Base-by-base conservation (phyloP, 2,329 filamentous ascomycete genomes). In the Phialocephala sp. region DNA sequence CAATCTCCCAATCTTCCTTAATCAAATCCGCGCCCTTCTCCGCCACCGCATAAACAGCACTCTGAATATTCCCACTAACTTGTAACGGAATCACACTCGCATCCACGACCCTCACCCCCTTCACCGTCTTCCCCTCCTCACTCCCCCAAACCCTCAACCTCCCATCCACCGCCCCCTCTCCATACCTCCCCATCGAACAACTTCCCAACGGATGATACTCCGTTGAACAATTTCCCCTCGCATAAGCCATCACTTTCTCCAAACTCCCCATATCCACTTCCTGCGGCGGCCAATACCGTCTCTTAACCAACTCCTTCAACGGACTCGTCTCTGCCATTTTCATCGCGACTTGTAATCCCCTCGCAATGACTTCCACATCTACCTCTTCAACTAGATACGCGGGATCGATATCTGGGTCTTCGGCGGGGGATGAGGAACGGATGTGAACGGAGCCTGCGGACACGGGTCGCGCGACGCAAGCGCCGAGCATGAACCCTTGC, bases 201-300 rank as follows among this genome's bases (percentile, higher is more conserved):
- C 91, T 95, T 62, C 92, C 92, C 20, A 90, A 89, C 0, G 92
- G 92, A 79, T 96, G 92, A 79, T 95, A 95, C 60, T 69, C 59
- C 6, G 67, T 68, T 2, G 27, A 54, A 24, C 47, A 52, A 60
- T 67, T 45, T 6, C 56, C n/a, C 47, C 55, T 68, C 27, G 65
- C 47, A 56, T 45, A 70, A 36, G 62, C 59, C 37, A 47, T 22
- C 14, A 36, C 47, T 20, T 27, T 47, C 35, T 64, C 45, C 20
- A 45, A 50, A 24, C 50, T 47, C 15, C 39, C 41, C 4, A 70
- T 5, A 62, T 68, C 62, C 12, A 66, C 15, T 37, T 36, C 32
- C 2, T 65, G 57, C 18, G 47, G 35, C 1, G 63, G 50, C 5
- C 52, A 64, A 55, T 65, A 66, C 8, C 50, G 54, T 24, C 60